phyloP scores from a whole-genome alignment of 257 asterid genomes.

The Fraxinus excelsior region DNA sequence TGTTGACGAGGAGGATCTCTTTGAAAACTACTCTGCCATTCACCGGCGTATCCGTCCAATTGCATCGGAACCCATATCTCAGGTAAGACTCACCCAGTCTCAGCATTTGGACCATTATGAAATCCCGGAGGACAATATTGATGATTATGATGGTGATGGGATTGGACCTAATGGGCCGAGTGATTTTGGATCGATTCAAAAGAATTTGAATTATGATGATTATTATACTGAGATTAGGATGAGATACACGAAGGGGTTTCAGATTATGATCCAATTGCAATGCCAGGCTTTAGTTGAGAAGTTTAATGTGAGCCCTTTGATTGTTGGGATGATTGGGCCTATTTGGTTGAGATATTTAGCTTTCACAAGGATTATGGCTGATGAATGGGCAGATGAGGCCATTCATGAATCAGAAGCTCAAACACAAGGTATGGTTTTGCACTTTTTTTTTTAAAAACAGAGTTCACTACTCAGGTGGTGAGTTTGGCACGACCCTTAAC shows the following conservation, averaged over 20 bases:
- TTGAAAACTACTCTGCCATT: constrained; percentile 33
- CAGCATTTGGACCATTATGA: constrained; percentile 39
- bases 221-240: too few species aligned
- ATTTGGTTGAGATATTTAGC: too few species aligned
- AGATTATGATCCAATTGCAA: too few species aligned
- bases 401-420: constrained; percentile 65
- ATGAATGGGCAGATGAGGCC: too few species aligned
- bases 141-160: constrained; percentile 34
- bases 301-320: too few species aligned
- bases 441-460: constrained; percentile 20
- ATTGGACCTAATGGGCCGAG: constrained; percentile 52
- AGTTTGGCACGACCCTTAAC: constrained; percentile 26
- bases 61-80: constrained; percentile 46
- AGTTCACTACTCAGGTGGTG: neutral
- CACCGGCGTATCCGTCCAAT: constrained; percentile 34
- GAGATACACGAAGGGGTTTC: too few species aligned
- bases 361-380: too few species aligned
- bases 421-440: constrained; percentile 41
- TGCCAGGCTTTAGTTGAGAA: too few species aligned
- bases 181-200: constrained; percentile 54
- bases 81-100: constrained; percentile 40
- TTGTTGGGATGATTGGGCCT: too few species aligned
- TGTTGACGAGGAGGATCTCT: constrained; percentile 49
- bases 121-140: constrained; percentile 25
- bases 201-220: constrained; percentile 41